Evolutionary conservation across 1,284 basidiomycete genomes (phyloP).

Genomic region (Ganoderma sinense): DNA sequence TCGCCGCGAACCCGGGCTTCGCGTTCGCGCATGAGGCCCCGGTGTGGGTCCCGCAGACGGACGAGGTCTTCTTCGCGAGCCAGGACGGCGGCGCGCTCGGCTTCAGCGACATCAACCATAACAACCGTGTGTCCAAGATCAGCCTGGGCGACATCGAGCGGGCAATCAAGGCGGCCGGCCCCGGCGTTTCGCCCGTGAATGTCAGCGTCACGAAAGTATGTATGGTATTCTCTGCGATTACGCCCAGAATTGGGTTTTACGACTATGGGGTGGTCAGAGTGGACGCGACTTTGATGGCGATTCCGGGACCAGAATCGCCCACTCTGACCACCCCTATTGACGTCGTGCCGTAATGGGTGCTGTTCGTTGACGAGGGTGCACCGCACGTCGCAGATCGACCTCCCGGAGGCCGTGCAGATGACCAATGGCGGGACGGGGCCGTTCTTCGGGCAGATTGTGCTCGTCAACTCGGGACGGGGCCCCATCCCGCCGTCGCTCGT

Average conservation of each 20-base stretch:
- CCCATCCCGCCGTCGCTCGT: conserved; percentile 67
- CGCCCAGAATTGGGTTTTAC: too few species aligned
- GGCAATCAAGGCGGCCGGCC: conserved; percentile 38
- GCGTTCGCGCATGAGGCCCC: conserved; percentile 82
- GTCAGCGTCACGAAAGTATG: conserved; percentile 62
- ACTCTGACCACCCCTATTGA: too few species aligned
- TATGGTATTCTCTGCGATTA: too few species aligned
- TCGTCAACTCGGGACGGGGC: conserved; percentile 75
- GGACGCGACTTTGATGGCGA: too few species aligned
- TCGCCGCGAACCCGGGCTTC: conserved; percentile 65
- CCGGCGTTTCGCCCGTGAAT: conserved; percentile 50
- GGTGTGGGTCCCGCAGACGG: conserved; percentile 63
- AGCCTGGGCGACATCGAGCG: conserved; percentile 44
- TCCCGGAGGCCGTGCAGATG: conserved; percentile 64
- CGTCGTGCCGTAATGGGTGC: conserved; percentile 66
- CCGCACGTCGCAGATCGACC: conserved; percentile 41
- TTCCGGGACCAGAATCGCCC: too few species aligned
- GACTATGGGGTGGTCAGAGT: too few species aligned
- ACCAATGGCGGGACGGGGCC: conserved; percentile 81
- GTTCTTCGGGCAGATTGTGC: conserved; percentile 66
- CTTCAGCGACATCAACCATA: conserved; percentile 50
- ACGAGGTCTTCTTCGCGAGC: conserved; percentile 62
- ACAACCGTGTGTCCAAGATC: conserved; percentile 51
- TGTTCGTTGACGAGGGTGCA: too few species aligned
- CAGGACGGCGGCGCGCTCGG: conserved; percentile 53